Percentiles rank a stretch among this genome's conserved stretches.
Conservation (phyloP, 495 filamentous ascomycete species). For the Hypoxylon fragiforme region DNA sequence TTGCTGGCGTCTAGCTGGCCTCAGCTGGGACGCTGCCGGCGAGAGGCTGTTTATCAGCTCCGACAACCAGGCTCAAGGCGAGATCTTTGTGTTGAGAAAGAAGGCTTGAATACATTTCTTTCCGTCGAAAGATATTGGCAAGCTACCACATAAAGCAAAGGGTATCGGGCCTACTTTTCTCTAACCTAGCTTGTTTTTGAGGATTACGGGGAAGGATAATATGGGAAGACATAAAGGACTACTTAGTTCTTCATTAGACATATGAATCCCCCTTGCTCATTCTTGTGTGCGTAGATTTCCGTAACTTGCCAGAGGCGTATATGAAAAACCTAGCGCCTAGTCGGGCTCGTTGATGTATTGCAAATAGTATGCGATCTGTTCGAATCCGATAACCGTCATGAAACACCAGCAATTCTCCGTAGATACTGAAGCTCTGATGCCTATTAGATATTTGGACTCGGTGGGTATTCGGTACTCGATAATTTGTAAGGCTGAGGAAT, state of each 20-base stretch:
- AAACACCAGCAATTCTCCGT: too few species aligned
- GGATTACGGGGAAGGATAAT: background rate
- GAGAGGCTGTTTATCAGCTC: constrained; percentile 41
- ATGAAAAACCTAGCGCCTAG: too few species aligned
- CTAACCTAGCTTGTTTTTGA: background rate
- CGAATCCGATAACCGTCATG: too few species aligned
- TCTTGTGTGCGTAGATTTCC: background rate
- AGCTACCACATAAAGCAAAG: background rate
- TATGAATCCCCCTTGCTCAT: background rate
- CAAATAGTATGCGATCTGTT: too few species aligned
- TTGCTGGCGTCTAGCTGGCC: constrained; percentile 39
- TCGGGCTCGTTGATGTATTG: too few species aligned
- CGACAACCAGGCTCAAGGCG: constrained; percentile 47
- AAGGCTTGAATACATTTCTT: background rate
- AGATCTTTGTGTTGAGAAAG: constrained; percentile 46
- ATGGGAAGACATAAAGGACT: background rate
- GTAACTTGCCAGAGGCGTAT: background rate
- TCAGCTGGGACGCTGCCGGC: constrained; percentile 38
- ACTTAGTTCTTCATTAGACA: background rate
- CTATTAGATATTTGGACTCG: too few species aligned
- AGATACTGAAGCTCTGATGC: too few species aligned
- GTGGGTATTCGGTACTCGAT: too few species aligned
- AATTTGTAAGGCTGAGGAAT: too few species aligned
- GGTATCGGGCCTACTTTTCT: background rate
- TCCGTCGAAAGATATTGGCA: background rate